These are phyloP conservation scores for Zymoseptoria passerinii DNA, from an alignment of 2,329 filamentous ascomycete species.

Conservation along the genomic window DNA sequence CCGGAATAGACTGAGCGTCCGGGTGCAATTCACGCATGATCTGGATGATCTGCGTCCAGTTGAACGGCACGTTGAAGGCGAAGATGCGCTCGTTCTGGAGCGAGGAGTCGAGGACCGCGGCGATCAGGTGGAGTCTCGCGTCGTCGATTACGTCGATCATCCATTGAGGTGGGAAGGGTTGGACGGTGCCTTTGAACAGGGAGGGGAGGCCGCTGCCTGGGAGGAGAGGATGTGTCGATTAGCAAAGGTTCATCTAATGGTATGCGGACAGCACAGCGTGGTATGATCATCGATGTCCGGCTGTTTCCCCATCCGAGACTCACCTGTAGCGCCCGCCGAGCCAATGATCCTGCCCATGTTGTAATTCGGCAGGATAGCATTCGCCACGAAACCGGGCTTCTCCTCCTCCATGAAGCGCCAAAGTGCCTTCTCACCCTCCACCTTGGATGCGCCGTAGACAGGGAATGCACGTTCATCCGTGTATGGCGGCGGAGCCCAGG, in stretches of 20 bases:
- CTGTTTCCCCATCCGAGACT: neutral
- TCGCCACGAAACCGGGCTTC: constrained; percentile 38
- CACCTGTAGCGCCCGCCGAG: constrained; percentile 11
- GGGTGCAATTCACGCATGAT: constrained; percentile 35
- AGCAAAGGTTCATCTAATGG: no score
- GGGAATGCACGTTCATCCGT: constrained; percentile 18
- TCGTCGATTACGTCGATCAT: constrained; percentile 43
- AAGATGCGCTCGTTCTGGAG: constrained; percentile 47
- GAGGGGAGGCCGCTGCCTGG: constrained; percentile 1
- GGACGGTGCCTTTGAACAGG: constrained; percentile 16
- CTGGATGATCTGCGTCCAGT: constrained; percentile 38
- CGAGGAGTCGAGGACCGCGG: constrained; percentile 36
- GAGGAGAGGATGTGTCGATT: no score
- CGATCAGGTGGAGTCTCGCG: constrained; percentile 47
- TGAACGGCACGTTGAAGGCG: constrained; percentile 43
- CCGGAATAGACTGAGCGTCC: constrained; percentile 20
- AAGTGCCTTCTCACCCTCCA: constrained; percentile 38
- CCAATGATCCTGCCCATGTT: constrained; percentile 19
- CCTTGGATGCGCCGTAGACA: constrained; percentile 42
- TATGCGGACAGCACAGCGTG: no score
- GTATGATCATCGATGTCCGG: no score
- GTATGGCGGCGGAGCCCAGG: constrained; percentile 28
- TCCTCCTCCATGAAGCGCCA: constrained; percentile 41
- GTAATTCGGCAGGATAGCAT: constrained; percentile 29
- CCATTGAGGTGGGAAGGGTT: constrained; percentile 20